Evolutionary conservation across 1,284 basidiomycete genomes (phyloP), one percentile per base, ranked within the genome.

Genomic region (Sutorius eximius): DNA sequence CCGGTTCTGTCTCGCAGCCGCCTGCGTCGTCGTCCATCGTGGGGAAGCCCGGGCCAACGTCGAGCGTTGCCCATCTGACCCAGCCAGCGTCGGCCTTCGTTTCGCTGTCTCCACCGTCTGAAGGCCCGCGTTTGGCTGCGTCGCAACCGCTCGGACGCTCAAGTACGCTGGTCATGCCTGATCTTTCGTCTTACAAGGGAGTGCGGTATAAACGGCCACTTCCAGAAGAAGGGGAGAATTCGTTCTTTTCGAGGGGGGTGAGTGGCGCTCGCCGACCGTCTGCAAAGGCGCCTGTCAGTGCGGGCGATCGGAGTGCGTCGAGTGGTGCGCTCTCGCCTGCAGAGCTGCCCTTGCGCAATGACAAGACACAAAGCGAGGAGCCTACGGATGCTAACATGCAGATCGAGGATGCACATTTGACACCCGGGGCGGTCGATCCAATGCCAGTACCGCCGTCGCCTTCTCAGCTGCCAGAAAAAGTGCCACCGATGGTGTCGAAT

Each of bases 221-320:
- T n/a, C 46, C 27, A 0, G 56, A 53, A 15, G 36, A 33, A 27
- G 29, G 57, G 16, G 59, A 61, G 6, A 70, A 68, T 15, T 5
- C 62, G 12, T 66, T 66, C 55, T 66, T 68, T 38, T 66, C 67
- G 20, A 57, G 68, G 22, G 65, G 53, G 5, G 40, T 68, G 48
- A 42, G 12, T 27, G 33, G 58, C 12, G 11, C 16, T 6, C 5
- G n/a, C 6, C 51, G 43, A 2, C 1, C 47, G 2, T 1, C 52
- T 44, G 37, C 15, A 6, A 60, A 53, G 3, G 43, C 18, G 2
- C 20, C 29, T 3, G 37, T 18, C 20, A 44, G 22, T 15, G n/a
- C 12, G 4, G 49, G 11, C 18, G 48, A 43, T 13, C 20, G 13
- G 8, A 43, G 38, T 24, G 16, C 13, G 13, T 42, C 37, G 16